phyloP scores from a whole-genome alignment of 2,329 filamentous ascomycete genomes.

The Dissoconium aciculare region DNA sequence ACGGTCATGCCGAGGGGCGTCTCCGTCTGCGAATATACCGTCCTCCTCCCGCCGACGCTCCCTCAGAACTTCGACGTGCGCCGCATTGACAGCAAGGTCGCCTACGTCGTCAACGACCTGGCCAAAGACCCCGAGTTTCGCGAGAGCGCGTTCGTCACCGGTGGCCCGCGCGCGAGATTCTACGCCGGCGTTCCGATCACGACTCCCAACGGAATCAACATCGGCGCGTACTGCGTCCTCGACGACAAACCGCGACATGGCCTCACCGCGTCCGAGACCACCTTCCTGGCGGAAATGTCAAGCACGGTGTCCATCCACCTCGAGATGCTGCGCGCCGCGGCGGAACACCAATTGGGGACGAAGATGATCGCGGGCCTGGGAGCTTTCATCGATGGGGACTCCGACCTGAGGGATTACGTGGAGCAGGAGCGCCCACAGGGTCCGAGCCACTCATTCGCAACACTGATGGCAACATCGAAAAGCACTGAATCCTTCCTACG shows the following conservation, averaged over 20 bases:
- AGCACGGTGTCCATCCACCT: constrained; percentile 46
- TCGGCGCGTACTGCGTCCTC: constrained; percentile 46
- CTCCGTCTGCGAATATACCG: constrained; percentile 23
- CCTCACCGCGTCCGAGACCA: constrained; percentile 34
- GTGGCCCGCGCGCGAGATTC: constrained; percentile 27
- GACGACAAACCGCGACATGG: constrained; percentile 42
- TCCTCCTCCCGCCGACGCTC: constrained; percentile 8
- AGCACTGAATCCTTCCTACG: too few relatives aligned
- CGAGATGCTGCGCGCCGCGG: constrained; percentile 39
- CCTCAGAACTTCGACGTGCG: background rate
- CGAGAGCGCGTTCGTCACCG: constrained; percentile 17
- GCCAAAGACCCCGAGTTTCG: constrained; percentile 16
- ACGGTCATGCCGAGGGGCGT: constrained; percentile 23
- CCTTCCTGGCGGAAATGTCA: constrained; percentile 43
- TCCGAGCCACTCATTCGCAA: constrained; percentile 4
- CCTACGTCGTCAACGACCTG: constrained; percentile 21
- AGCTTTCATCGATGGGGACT: constrained; percentile 26
- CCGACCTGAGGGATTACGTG: background rate
- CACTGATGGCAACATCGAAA: constrained; percentile 4
- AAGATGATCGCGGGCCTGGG: constrained; percentile 41
- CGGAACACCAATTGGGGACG: constrained; percentile 38
- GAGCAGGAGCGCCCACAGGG: background rate
- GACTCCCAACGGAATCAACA: constrained; percentile 40
- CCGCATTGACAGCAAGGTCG: constrained; percentile 3
- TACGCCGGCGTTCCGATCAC: constrained; percentile 48